phyloP scores from a whole-genome alignment of 2,329 filamentous ascomycete genomes.

The Colletotrichum sp. region DNA sequence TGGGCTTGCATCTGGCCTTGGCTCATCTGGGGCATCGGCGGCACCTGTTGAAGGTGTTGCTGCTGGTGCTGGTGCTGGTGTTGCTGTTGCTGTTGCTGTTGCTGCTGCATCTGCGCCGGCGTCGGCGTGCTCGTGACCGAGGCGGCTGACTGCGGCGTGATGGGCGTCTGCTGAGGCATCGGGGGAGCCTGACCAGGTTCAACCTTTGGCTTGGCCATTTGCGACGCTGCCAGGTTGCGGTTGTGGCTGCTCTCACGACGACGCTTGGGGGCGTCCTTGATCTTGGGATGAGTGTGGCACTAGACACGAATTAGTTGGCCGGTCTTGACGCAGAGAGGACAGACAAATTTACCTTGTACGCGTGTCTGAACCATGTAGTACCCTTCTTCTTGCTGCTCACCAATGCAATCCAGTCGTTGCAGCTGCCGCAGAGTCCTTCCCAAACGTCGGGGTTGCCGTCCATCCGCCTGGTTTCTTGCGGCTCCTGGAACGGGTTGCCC shows the following conservation, averaged over 20 bases:
- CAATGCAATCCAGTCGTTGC: slow-evolving; percentile 80
- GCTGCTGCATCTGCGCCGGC: slow-evolving; percentile 31
- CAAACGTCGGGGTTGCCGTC: slow-evolving; percentile 83
- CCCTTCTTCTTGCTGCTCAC: slow-evolving; percentile 90
- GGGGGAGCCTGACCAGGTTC: slow-evolving; percentile 42
- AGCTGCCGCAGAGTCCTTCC: slow-evolving; percentile 80
- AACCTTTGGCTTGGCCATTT: slow-evolving; percentile 52
- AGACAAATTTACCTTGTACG: slow-evolving; percentile 64
- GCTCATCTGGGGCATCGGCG: slow-evolving; percentile 24
- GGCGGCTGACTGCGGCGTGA: slow-evolving; percentile 47
- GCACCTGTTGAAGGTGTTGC: slow-evolving; percentile 26
- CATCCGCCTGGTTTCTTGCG: slow-evolving; percentile 76
- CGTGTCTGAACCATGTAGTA: slow-evolving; percentile 91
- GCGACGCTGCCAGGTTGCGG: slow-evolving; percentile 44
- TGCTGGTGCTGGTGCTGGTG: slow-evolving; percentile 29
- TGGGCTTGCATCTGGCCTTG: slow-evolving; percentile 13
- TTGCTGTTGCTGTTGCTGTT: slow-evolving; percentile 23
- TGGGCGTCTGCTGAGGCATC: slow-evolving; percentile 24
- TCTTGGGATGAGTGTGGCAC: slow-evolving; percentile 76
- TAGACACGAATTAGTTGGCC: slow-evolving; percentile 35
- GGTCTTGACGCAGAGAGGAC: background rate
- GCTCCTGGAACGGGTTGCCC: slow-evolving; percentile 78
- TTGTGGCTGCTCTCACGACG: slow-evolving; percentile 66
- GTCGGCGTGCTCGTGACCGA: slow-evolving; percentile 46
- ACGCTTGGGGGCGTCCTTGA: slow-evolving; percentile 74